These are phyloP conservation scores for Nigrospora sphaerica DNA, from an alignment of 2,329 filamentous ascomycete genomes.

Conservation along the genomic window DNA sequence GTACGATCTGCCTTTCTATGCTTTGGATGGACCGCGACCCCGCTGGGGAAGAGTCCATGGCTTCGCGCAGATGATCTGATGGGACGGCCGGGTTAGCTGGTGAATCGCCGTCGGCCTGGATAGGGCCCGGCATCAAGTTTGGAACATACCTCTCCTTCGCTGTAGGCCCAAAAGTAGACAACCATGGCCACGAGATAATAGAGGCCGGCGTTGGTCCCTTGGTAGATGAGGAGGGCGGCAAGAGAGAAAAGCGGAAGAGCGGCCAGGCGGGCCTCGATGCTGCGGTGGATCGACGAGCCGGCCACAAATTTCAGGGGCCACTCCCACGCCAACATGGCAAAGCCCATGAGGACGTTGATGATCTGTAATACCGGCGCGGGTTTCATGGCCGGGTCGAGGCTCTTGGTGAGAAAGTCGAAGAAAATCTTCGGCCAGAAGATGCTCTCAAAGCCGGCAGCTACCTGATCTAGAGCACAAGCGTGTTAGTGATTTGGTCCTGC, in stretches of 20 bases:
- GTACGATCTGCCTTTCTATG: not conserved
- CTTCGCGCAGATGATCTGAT: conserved; percentile 58
- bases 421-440: conserved; percentile 99
- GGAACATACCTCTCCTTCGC: conserved; percentile 81
- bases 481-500: not conserved
- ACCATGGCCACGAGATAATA: conserved; percentile 84
- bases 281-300: conserved; percentile 72
- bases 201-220: conserved; percentile 83
- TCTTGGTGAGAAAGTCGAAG: conserved; percentile 92
- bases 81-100: conserved; percentile 1
- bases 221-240: conserved; percentile 73
- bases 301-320: conserved; percentile 79
- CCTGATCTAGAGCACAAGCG: conserved; percentile 58
- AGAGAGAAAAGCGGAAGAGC: conserved; percentile 74
- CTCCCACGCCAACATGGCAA: conserved; percentile 78
- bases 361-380: conserved; percentile 85
- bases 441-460: conserved; percentile 72
- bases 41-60: conserved; percentile 64
- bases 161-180: conserved; percentile 96
- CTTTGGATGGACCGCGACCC: conserved; percentile 16
- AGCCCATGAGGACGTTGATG: conserved; percentile 77
- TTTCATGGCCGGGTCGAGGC: conserved; percentile 78
- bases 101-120: not conserved
- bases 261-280: conserved; percentile 78
- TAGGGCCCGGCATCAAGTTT: not conserved